These are phyloP conservation scores for Ascomycota sp. DNA, from an alignment of 2,329 filamentous ascomycete genomes.

Conservation along the genomic window DNA sequence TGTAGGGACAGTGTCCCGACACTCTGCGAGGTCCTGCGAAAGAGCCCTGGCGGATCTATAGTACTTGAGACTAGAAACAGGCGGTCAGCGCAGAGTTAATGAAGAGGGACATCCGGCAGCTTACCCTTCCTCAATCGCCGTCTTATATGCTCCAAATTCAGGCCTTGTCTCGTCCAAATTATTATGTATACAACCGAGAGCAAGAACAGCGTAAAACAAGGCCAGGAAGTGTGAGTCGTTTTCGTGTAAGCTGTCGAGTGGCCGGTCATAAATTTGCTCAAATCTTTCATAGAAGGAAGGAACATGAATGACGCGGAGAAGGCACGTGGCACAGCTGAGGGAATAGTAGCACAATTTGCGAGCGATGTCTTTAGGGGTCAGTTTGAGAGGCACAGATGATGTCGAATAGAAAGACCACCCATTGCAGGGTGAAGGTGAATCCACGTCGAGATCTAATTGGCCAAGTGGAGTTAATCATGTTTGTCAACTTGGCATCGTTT, in stretches of 20 bases:
- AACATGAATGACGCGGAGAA: conserved; percentile 54
- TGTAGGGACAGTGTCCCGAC: conserved; percentile 57
- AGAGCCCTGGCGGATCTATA: conserved; percentile 48
- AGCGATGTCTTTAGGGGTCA: conserved; percentile 44
- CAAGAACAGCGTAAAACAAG: conserved; percentile 48
- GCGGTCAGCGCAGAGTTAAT: neutral
- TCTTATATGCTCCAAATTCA: conserved; percentile 24
- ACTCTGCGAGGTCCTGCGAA: conserved; percentile 45
- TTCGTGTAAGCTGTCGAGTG: conserved; percentile 38
- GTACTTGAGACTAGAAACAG: conserved; percentile 42
- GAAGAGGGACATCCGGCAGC: conserved; percentile 3
- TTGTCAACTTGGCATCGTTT: conserved; percentile 62
- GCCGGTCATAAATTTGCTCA: conserved; percentile 55
- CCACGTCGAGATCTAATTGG: conserved; percentile 75
- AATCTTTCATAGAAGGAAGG: conserved; percentile 64
- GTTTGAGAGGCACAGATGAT: conserved; percentile 34
- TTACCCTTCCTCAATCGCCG: conserved; percentile 35
- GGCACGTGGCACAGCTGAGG: conserved; percentile 34
- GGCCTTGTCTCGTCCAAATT: conserved; percentile 33
- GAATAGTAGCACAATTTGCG: conserved; percentile 32
- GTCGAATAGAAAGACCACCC: conserved; percentile 41
- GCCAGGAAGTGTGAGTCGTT: conserved; percentile 51
- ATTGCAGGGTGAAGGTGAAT: conserved; percentile 46
- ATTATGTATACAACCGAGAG: conserved; percentile 53
- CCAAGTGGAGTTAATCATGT: conserved; percentile 91